A percentile compares a stretch with the other conserved stretches of the same genome.
Conservation (phyloP, 2,329 filamentous ascomycete species). For the Ophiostoma tasmaniense region DNA sequence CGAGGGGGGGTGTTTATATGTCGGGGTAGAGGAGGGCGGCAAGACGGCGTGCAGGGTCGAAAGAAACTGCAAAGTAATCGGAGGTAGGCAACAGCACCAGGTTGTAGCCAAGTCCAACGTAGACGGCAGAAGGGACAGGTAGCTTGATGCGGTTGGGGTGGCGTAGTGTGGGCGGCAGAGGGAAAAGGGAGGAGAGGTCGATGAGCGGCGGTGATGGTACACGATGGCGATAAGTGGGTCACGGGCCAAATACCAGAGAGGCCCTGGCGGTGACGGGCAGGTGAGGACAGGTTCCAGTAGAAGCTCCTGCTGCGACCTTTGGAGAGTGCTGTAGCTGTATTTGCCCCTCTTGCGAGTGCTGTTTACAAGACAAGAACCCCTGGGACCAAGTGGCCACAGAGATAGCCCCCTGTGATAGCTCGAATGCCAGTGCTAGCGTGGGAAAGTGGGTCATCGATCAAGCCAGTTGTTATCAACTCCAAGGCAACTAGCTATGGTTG, state of each 20-base stretch:
- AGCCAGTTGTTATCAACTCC: conserved; percentile 19
- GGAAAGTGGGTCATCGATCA: conserved; percentile 13
- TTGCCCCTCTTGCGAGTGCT: conserved; percentile 10
- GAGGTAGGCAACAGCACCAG: background rate
- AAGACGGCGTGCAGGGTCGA: no score
- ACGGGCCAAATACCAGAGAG: background rate
- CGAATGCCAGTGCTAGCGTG: conserved; percentile 5
- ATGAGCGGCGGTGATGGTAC: conserved; percentile 13
- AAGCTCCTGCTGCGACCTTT: background rate
- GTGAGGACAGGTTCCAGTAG: conserved; percentile 7
- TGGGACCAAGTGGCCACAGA: background rate
- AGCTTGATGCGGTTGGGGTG: conserved; percentile 6
- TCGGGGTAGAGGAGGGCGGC: background rate
- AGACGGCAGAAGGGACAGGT: conserved; percentile 12
- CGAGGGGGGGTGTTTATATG: background rate
- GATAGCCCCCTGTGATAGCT: background rate
- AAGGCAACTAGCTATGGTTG: background rate
- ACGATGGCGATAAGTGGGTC: conserved; percentile 14
- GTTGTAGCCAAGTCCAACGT: conserved; percentile 7
- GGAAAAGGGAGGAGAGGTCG: conserved; percentile 11
- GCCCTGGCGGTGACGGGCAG: conserved; percentile 4
- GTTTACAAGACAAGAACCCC: background rate
- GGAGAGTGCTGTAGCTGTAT: background rate
- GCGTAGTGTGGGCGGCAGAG: conserved; percentile 1
- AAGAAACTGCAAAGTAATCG: background rate